phyloP scores from a whole-genome alignment of 208 protist species.

The Trypanosoma mega region DNA sequence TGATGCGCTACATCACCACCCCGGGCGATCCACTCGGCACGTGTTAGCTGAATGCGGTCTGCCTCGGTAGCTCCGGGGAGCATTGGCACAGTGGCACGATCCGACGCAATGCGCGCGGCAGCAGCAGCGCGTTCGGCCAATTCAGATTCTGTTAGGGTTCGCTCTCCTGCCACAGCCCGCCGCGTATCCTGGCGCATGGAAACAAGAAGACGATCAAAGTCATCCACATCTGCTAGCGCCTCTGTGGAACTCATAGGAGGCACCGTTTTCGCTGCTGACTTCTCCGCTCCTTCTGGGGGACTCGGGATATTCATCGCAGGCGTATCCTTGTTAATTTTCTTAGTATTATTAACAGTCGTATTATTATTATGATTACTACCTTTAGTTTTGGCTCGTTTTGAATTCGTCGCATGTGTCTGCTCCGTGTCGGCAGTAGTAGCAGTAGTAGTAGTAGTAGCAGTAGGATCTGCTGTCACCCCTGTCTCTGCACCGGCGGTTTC shows the following conservation, averaged over 20 bases:
- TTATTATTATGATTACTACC: no score
- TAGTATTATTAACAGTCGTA: no score
- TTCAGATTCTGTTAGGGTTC: constrained; percentile 64
- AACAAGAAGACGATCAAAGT: constrained; percentile 77
- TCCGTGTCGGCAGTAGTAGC: constrained; percentile 4
- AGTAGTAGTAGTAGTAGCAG: not conserved
- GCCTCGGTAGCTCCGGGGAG: constrained; percentile 29
- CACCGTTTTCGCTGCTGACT: constrained; percentile 3
- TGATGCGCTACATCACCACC: constrained; percentile 70
- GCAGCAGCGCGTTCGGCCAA: constrained; percentile 30
- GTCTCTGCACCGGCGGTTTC: not conserved
- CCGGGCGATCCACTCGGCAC: constrained; percentile 69
- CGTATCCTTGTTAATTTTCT: no score
- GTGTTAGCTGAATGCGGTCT: constrained; percentile 52
- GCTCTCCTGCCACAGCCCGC: constrained; percentile 60
- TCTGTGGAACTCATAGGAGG: not conserved
- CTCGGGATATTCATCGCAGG: no score
- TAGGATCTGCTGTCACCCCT: not conserved
- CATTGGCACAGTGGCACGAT: constrained; percentile 54
- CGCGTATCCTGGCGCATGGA: constrained; percentile 59
- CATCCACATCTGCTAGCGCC: constrained; percentile 25
- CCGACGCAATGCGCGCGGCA: constrained; percentile 47
- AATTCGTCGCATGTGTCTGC: no score
- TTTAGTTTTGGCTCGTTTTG: no score
- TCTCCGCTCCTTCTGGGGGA: no score